These are phyloP conservation scores for Leccinum disarticulatum DNA, from an alignment of 768 basidiomycete species.

Conservation along the genomic window DNA sequence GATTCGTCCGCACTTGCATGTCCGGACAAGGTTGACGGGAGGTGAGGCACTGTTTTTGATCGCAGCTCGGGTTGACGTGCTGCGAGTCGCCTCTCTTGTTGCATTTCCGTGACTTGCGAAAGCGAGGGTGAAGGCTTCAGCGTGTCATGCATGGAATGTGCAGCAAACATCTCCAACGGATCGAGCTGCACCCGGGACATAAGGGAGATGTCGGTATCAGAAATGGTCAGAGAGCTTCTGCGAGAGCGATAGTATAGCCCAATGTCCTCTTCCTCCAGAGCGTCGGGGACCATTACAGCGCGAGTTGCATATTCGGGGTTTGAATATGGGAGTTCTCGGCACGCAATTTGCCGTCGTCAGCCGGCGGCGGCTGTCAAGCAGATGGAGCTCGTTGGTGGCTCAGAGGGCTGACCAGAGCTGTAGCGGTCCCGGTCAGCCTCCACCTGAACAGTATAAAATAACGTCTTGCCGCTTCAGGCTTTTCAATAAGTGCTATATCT, in stretches of 20 bases:
- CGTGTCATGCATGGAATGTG: conserved; percentile 3
- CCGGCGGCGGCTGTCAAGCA: too few species aligned
- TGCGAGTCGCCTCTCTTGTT: conserved; percentile 12
- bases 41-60: conserved; percentile 47
- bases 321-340: too few species aligned
- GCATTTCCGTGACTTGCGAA: conserved; percentile 26
- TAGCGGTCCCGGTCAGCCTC: too few species aligned
- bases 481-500: too few species aligned
- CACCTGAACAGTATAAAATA: too few species aligned
- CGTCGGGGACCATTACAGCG: conserved; percentile 4
- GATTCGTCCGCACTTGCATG: conserved; percentile 36
- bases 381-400: too few species aligned
- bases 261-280: conserved; percentile 32
- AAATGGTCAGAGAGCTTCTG: conserved; percentile 24
- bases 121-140: conserved; percentile 39
- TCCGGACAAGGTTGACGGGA: conserved; percentile 32
- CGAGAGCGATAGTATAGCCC: conserved; percentile 25
- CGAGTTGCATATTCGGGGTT: too few species aligned
- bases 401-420: too few species aligned
- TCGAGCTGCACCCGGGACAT: conserved; percentile 18
- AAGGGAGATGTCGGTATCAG: conserved; percentile 23
- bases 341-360: too few species aligned
- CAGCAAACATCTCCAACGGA: background rate
- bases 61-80: conserved; percentile 36
- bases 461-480: too few species aligned